Conservation (phyloP, 306 rosid species). For the Luffa acutangula region DNA sequence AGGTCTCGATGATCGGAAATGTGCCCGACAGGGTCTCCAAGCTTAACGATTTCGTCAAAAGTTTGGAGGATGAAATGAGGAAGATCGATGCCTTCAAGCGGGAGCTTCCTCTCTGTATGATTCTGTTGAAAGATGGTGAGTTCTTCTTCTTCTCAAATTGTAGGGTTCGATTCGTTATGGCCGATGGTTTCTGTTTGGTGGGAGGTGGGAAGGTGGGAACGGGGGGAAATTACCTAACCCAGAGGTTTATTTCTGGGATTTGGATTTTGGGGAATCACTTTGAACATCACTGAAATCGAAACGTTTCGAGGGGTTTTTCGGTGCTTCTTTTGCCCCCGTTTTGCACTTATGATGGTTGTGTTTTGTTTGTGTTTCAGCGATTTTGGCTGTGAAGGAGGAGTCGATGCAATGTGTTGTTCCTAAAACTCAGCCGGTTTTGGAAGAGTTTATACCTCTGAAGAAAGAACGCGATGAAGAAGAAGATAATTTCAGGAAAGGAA, state of each 20-base stretch:
- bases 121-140: constrained; percentile 74
- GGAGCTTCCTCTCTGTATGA: constrained; percentile 92
- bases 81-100: constrained; percentile 97
- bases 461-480: constrained; percentile 36
- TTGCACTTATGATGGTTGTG: not conserved
- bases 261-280: not conserved
- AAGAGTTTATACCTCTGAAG: constrained; percentile 80
- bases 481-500: constrained; percentile 23
- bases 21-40: constrained; percentile 33
- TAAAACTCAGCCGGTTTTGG: constrained; percentile 54
- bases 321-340: not conserved
- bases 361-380: constrained; percentile 35
- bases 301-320: not conserved
- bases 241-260: not conserved
- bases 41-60: constrained; percentile 41
- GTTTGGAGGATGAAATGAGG: constrained; percentile 68
- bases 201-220: too few species aligned
- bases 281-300: not conserved
- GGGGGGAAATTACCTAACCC: not conserved
- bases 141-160: constrained; percentile 2
- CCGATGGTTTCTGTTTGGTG: not conserved
- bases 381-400: constrained; percentile 48
- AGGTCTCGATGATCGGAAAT: constrained; percentile 32
- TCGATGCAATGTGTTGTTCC: constrained; percentile 31
- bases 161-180: not conserved